These are phyloP conservation scores for Calocybe cyanea DNA, from an alignment of 768 basidiomycete genomes.

Conservation along the genomic window DNA sequence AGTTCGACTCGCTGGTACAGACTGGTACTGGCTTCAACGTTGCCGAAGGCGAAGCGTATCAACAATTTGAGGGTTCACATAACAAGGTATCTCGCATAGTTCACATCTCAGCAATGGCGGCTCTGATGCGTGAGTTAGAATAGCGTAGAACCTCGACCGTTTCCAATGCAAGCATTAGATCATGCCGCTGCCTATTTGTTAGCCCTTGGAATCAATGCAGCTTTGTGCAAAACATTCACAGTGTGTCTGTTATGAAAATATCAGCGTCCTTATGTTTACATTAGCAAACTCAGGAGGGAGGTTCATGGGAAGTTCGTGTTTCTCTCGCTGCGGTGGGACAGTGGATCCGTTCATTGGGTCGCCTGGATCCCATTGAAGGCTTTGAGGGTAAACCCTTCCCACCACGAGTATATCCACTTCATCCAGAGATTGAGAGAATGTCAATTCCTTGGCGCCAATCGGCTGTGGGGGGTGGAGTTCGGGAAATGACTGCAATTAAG, in stretches of 20 bases:
- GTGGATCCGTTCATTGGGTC: constrained; percentile 55
- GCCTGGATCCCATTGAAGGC: constrained; percentile 32
- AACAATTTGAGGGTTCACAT: constrained; percentile 20
- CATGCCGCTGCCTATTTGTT: constrained; percentile 58
- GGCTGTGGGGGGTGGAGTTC: constrained; percentile 7
- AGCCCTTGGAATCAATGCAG: constrained; percentile 55
- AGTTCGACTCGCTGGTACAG: constrained; percentile 68
- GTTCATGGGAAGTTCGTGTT: constrained; percentile 57
- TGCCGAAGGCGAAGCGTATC: constrained; percentile 51
- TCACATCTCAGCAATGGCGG: not conserved
- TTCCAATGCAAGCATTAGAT: constrained; percentile 60
- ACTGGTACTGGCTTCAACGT: constrained; percentile 57
- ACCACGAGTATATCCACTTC: constrained; percentile 24
- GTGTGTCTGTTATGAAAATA: constrained; percentile 31
- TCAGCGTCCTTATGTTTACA: not conserved
- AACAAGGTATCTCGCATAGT: not conserved
- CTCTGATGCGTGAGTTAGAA: not conserved
- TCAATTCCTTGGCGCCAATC: constrained; percentile 25
- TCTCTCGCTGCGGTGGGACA: constrained; percentile 54
- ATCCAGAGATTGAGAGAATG: constrained; percentile 34
- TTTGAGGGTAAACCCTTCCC: constrained; percentile 44
- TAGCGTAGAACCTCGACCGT: not conserved
- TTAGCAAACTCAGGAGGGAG: constrained; percentile 43
- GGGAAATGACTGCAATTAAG: constrained; percentile 36
- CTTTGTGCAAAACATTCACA: constrained; percentile 47